Percentiles rank a stretch among this genome's conserved stretches.
These are phyloP conservation scores for Colletotrichum tanaceti DNA, from an alignment of 2,329 filamentous ascomycete species.

Conservation along the genomic window DNA sequence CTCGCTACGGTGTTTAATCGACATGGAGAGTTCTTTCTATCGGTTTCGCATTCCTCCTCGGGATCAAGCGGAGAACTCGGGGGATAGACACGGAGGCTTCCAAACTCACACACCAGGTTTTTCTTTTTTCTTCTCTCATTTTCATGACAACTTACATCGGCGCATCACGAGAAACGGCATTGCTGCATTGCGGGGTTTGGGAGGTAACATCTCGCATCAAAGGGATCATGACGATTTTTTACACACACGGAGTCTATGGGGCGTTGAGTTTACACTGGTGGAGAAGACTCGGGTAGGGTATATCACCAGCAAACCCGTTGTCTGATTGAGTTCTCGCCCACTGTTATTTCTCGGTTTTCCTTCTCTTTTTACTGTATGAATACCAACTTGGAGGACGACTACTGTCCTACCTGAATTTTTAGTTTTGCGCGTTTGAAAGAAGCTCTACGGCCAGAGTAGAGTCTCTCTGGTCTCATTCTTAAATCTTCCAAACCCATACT, in stretches of 20 bases:
- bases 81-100: constrained; percentile 17
- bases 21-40: constrained; percentile 18
- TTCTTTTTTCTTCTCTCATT: background rate
- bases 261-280: background rate
- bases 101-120: too few relatives aligned
- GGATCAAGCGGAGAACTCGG: background rate
- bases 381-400: constrained; percentile 24
- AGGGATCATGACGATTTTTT: background rate
- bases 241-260: constrained; percentile 12
- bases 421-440: constrained; percentile 1
- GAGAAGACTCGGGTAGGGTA: background rate
- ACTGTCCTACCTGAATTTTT: constrained; percentile 11
- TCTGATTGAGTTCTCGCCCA: constrained; percentile 9
- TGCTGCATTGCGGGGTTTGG: constrained; percentile 31
- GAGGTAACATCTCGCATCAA: constrained; percentile 10
- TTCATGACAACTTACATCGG: constrained; percentile 12
- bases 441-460: background rate
- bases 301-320: background rate
- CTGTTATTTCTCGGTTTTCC: background rate
- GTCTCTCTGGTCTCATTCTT: background rate
- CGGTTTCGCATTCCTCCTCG: constrained; percentile 7
- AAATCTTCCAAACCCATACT: background rate
- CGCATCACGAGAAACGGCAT: constrained; percentile 32
- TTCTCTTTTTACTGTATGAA: constrained; percentile 32
- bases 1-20: constrained; percentile 28